phyloP scores from a whole-genome alignment of 1,284 basidiomycete species.

The Tilletiopsis washingtonensis region DNA sequence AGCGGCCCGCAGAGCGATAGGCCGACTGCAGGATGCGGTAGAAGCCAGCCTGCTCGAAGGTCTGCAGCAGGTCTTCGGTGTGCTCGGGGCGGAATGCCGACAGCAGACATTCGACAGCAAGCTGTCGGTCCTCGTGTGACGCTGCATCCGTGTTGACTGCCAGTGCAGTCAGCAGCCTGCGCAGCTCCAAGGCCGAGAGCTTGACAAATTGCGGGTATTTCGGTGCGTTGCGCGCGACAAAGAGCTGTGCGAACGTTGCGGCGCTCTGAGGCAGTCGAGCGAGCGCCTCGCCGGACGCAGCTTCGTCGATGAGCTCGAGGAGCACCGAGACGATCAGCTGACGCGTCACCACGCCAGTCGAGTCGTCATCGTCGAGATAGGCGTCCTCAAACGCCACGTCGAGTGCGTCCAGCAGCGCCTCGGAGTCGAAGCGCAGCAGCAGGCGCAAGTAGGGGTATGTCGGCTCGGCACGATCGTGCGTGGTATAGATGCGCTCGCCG shows the following conservation, averaged over 20 bases:
- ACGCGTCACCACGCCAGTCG: conserved; percentile 55
- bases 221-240: conserved; percentile 88
- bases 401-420: conserved; percentile 85
- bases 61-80: conserved; percentile 58
- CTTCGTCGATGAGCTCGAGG: conserved; percentile 59
- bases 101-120: conserved; percentile 89
- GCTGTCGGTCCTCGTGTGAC: conserved; percentile 84
- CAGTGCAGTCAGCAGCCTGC: conserved; percentile 69
- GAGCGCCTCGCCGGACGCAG: no score
- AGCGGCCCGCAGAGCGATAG: conserved; percentile 67
- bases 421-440: conserved; percentile 80
- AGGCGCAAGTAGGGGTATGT: conserved; percentile 77
- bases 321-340: conserved; percentile 77
- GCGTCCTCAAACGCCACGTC: conserved; percentile 92
- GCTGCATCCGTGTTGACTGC: conserved; percentile 56
- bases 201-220: conserved; percentile 88
- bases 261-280: not conserved
- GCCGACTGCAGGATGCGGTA: conserved; percentile 77
- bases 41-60: conserved; percentile 79
- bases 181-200: conserved; percentile 61
- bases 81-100: conserved; percentile 82
- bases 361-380: conserved; percentile 69
- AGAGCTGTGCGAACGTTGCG: conserved; percentile 78
- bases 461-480: conserved; percentile 27
- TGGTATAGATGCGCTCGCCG: conserved; percentile 62